Percentiles rank a stretch among this genome's conserved stretches.
phyloP scores from a whole-genome alignment of 2,329 filamentous ascomycete species.

The Shiraia bambusicola region DNA sequence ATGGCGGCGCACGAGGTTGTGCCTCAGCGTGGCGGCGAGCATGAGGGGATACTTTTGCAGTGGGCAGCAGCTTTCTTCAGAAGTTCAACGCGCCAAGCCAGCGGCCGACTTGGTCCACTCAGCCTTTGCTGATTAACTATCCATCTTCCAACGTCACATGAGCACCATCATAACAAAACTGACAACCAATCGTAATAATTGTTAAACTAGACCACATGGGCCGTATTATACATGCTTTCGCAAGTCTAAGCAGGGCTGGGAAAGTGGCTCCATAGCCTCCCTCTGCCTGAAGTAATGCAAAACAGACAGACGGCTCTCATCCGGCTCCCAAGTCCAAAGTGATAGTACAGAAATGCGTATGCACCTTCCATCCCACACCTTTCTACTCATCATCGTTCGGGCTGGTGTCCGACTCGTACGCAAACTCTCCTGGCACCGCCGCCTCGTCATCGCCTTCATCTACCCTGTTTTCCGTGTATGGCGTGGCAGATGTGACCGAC shows the following conservation, averaged over 20 bases:
- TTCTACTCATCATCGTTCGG: slow-evolving; percentile 43
- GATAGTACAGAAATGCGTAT: slow-evolving; percentile 29
- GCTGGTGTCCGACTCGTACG: slow-evolving; percentile 72
- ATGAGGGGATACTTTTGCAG: slow-evolving; percentile 11
- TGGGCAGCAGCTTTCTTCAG: slow-evolving; percentile 1
- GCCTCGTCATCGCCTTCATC: slow-evolving; percentile 85
- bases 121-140: neutral
- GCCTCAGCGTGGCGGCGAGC: slow-evolving; percentile 4
- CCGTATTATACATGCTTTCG: slow-evolving; percentile 31
- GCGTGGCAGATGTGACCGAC: slow-evolving; percentile 68
- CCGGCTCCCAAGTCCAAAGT: slow-evolving; percentile 15
- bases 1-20: slow-evolving; percentile 35
- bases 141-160: neutral
- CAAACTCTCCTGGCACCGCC: slow-evolving; percentile 68
- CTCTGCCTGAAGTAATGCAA: slow-evolving; percentile 26
- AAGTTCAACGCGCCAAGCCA: slow-evolving; percentile 2
- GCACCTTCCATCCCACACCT: slow-evolving; percentile 7
- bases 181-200: slow-evolving; percentile 1
- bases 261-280: slow-evolving; percentile 32
- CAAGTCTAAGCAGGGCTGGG: slow-evolving; percentile 28
- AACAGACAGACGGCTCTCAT: slow-evolving; percentile 10
- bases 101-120: neutral
- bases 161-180: neutral
- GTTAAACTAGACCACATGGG: slow-evolving; percentile 16
- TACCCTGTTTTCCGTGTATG: slow-evolving; percentile 66